Conservation (phyloP, 2,329 filamentous ascomycete genomes). For the Fusarium irregulare region DNA sequence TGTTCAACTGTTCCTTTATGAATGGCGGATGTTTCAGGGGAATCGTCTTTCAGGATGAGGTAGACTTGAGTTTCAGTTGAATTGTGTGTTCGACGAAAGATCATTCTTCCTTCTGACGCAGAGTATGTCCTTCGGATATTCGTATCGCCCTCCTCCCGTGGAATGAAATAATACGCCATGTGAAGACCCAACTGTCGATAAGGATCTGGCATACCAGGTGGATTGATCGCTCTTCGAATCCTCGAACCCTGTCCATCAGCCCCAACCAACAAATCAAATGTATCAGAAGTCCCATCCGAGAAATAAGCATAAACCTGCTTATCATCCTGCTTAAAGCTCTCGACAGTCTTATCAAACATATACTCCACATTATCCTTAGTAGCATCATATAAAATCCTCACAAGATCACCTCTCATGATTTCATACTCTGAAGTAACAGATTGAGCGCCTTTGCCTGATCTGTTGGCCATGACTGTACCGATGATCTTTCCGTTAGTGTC, state of each 20-base stretch:
- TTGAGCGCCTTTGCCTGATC: slow-evolving; percentile 41
- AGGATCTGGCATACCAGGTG: not conserved
- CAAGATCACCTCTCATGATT: slow-evolving; percentile 66
- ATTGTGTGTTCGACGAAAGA: slow-evolving; percentile 33
- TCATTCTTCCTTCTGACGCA: slow-evolving; percentile 20
- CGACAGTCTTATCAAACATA: slow-evolving; percentile 19
- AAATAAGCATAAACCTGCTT: slow-evolving; percentile 19
- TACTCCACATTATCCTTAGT: slow-evolving; percentile 16
- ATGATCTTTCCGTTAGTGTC: slow-evolving; percentile 11
- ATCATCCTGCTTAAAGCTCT: slow-evolving; percentile 29
- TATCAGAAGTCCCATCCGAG: slow-evolving; percentile 17
- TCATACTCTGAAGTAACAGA: slow-evolving; percentile 62
- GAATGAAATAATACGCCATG: slow-evolving; percentile 34
- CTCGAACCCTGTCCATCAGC: slow-evolving; percentile 30
- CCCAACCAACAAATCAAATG: slow-evolving; percentile 26
- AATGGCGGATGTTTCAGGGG: slow-evolving; percentile 9
- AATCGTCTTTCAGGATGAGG: slow-evolving; percentile 23
- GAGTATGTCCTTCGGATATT: slow-evolving; percentile 28
- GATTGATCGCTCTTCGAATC: slow-evolving; percentile 21
- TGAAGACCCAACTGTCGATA: slow-evolving; percentile 40
- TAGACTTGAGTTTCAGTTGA: slow-evolving; percentile 32
- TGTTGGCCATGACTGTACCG: slow-evolving; percentile 26
- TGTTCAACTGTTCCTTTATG: slow-evolving; percentile 16
- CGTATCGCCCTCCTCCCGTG: slow-evolving; percentile 15
- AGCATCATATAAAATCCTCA: slow-evolving; percentile 53